Base-by-base conservation (phyloP, 2,329 filamentous ascomycete genomes). In the Arthrinium puccinioides region DNA sequence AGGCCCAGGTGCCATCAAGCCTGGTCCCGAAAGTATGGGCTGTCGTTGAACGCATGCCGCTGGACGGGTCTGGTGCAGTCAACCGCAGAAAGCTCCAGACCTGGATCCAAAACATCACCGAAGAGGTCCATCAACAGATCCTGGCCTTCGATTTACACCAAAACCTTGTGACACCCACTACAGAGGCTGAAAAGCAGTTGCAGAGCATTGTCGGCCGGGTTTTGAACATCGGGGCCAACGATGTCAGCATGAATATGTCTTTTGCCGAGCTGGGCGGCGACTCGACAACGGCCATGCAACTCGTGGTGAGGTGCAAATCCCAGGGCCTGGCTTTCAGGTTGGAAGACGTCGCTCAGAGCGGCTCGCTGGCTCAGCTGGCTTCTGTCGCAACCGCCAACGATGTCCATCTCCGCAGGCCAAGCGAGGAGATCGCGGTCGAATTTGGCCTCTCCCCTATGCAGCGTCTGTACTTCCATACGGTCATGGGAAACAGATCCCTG, bases 361-460 rank as follows among this genome's bases (percentile, higher is more conserved):
- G 55, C 34, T 61, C 61, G 2, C 44, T 69, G 5, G 52, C 57
- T 1, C 61, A 66, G 33, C 52, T 69, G 6, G 61, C 64, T 9
- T 43, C 49, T 4, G 43, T 62, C 29, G 63, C 61, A 2, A 55
- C 47, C 5, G 52, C 58, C 10, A 55, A 54, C 10, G 55, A 52
- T 5, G 48, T 50, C 9, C 41, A 57, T 30, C 49, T 47, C 4
- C 51, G 52, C 11, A 49, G 52, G 14, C 56, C 58, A 46, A 55
- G 52, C 21, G 63, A 60, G 18, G 48, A 60, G 25, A 49, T 48
- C 2, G 38, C 48, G 8, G 61, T 63, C 15, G 56, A 42, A 21
- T 74, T 72, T 43, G 63, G 65, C 9, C 58, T 75, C 9, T 69
- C 71, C 1, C 64, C 71, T 4, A 74, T 74, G 64, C 72, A 76